A percentile compares a stretch with the other conserved stretches of the same genome.
Evolutionary conservation across 75 land plant species (phyloP).

Genomic region (Chamaecyparis obtusa): DNA sequence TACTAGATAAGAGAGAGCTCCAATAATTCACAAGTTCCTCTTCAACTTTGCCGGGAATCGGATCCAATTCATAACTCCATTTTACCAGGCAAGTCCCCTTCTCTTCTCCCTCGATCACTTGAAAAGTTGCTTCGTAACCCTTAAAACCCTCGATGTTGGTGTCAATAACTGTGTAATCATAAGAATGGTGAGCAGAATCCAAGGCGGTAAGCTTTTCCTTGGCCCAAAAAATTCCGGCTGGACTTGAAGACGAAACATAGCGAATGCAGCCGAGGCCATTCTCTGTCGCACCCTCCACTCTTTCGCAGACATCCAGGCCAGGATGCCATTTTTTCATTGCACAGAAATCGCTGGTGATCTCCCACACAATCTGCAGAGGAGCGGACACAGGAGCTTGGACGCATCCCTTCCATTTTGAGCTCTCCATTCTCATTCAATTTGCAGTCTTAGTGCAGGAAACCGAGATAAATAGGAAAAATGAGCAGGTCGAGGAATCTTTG

Average conservation of each 20-base stretch:
- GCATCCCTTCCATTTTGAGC: constrained; percentile 44
- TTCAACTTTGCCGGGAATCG: constrained; percentile 18
- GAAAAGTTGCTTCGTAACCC: constrained; percentile 25
- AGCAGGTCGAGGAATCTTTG: too few species aligned
- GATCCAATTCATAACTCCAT: constrained; percentile 22
- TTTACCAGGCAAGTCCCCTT: constrained; percentile 3
- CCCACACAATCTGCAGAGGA: constrained; percentile 41
- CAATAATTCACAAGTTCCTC: constrained; percentile 18
- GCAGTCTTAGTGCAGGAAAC: too few species aligned
- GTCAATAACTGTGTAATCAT: constrained; percentile 28
- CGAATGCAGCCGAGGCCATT: constrained; percentile 37
- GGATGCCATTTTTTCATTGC: constrained; percentile 41
- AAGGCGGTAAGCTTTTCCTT: constrained; percentile 35
- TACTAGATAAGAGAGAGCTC: constrained; percentile 4
- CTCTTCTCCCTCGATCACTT: constrained; percentile 10
- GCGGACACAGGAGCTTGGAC: constrained; percentile 12
- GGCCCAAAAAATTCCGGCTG: constrained; percentile 17
- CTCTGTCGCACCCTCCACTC: constrained; percentile 27
- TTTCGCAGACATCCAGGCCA: constrained; percentile 14
- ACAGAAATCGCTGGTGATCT: constrained; percentile 37
- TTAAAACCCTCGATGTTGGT: constrained; percentile 34
- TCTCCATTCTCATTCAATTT: not conserved
- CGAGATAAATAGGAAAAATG: too few species aligned
- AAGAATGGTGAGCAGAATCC: constrained; percentile 16
- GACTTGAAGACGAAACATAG: constrained; percentile 11